These are phyloP conservation scores for Solanum chilense DNA, from an alignment of 257 asterid genomes.

Conservation along the genomic window DNA sequence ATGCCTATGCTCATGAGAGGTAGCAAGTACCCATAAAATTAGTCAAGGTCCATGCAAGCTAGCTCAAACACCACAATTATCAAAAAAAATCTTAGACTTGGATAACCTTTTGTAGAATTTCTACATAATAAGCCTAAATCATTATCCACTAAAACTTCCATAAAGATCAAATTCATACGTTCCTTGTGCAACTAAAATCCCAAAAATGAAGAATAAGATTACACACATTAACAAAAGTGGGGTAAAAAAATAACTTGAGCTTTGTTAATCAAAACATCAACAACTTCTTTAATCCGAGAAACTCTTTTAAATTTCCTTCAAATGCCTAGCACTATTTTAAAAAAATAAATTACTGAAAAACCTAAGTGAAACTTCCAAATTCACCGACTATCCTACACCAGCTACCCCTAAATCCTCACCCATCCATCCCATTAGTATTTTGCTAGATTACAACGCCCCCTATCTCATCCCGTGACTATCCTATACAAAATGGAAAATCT, in stretches of 20 bases:
- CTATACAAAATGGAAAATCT: no score
- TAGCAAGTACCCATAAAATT: not conserved
- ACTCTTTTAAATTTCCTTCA: conserved; percentile 63
- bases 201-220: not conserved
- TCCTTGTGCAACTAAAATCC: not conserved
- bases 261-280: conserved; percentile 65
- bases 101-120: not conserved
- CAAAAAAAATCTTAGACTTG: not conserved
- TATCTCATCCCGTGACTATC: no score
- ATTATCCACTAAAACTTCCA: not conserved
- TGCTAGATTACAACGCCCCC: no score
- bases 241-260: conserved; percentile 54
- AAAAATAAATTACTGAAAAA: no score
- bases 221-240: conserved; percentile 47
- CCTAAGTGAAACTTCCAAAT: no score
- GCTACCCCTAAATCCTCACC: no score
- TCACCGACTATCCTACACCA: no score
- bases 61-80: not conserved
- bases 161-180: not conserved
- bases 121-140: not conserved
- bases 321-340: no score
- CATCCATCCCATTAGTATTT: no score
- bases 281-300: conserved; percentile 63
- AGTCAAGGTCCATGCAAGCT: not conserved
- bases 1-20: not conserved